Evolutionary conservation across 2,329 filamentous ascomycete species (phyloP), one percentile per base, ranked within the genome.

Genomic region (Fonsecaea pedrosoi): DNA sequence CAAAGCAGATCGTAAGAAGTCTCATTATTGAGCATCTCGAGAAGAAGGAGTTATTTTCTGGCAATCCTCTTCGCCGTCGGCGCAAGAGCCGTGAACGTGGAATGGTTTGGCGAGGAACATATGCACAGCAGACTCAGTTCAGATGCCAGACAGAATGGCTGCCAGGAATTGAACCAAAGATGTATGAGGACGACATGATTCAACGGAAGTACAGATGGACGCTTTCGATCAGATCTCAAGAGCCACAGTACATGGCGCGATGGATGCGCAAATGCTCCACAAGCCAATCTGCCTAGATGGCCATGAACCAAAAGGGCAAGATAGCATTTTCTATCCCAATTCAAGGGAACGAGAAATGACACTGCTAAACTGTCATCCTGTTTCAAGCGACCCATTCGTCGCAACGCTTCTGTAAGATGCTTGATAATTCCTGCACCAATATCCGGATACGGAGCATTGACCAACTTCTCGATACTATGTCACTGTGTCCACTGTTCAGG

Each of bases 1-100:
- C 60, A 62, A 30, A 58, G 25, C 18, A 50, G 32, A 21, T 15
- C 48, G 54, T 62, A 37, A 57, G 42, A 45, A 58, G 35, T 38
- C n/a, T 18, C 34, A 30, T 12, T 18, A 13, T 13, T 4, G 2
- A 15, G 21, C 21, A 50, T 13, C 18, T 30, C 21, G 5, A 50
- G 15, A 6, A 30, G 45, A 25, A 25, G 21, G 25, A 15, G 2
- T 8, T 15, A 2, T 25, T 25, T 50, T 10, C 9, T 3, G 45
- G 18, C 21, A 9, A 4, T 12, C 25, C 12, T 50, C 5, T 50
- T 50, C 12, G 8, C 45, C 12, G 9, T 30, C 12, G 10, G 12
- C 21, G 25, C 18, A 10, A 13, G 45, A 12, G 45, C 45, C 25
- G 45, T 32, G 45, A 10, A 50, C 21, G 18, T 21, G 21, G 8